Percentiles rank a stretch among this genome's conserved stretches.
These are phyloP conservation scores for Cinnamomum micranthum DNA, from an alignment of 164 flowering plant genomes.

Conservation along the genomic window DNA sequence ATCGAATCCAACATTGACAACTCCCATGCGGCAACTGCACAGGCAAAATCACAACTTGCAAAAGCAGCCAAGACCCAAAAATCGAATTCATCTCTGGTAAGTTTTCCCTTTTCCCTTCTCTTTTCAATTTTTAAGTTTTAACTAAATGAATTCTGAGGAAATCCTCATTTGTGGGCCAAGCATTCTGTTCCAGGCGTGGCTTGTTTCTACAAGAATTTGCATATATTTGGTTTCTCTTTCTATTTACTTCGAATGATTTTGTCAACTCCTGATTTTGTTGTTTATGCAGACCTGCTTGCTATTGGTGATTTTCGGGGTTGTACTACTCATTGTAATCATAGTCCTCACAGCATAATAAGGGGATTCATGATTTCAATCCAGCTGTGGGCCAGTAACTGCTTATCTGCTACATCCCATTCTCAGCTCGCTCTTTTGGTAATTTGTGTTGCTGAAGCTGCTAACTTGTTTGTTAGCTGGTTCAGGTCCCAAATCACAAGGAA, in stretches of 20 bases:
- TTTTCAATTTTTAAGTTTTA: no score
- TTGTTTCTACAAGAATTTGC: no score
- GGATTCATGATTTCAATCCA: not conserved
- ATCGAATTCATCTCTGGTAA: constrained; percentile 88
- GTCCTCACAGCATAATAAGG: constrained; percentile 51
- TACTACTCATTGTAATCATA: constrained; percentile 68
- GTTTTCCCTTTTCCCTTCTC: no score
- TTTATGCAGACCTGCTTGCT: constrained; percentile 76
- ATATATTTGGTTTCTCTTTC: not conserved
- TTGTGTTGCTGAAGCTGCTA: not conserved
- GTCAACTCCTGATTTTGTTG: not conserved
- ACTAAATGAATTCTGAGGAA: no score
- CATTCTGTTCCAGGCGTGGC: not conserved
- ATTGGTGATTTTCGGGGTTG: constrained; percentile 78
- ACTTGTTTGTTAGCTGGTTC: not conserved
- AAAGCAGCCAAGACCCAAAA: constrained; percentile 89
- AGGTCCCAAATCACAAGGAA: no score
- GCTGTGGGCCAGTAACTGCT: not conserved
- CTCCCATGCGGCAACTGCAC: constrained; percentile 66
- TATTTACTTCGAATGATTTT: not conserved
- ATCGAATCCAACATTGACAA: constrained; percentile 65
- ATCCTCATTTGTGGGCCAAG: not conserved
- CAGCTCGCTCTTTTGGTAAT: not conserved
- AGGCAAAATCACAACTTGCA: constrained; percentile 67
- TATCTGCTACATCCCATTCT: not conserved